Conservation (phyloP, 2,329 filamentous ascomycete species). For the Colletotrichum sp. region DNA sequence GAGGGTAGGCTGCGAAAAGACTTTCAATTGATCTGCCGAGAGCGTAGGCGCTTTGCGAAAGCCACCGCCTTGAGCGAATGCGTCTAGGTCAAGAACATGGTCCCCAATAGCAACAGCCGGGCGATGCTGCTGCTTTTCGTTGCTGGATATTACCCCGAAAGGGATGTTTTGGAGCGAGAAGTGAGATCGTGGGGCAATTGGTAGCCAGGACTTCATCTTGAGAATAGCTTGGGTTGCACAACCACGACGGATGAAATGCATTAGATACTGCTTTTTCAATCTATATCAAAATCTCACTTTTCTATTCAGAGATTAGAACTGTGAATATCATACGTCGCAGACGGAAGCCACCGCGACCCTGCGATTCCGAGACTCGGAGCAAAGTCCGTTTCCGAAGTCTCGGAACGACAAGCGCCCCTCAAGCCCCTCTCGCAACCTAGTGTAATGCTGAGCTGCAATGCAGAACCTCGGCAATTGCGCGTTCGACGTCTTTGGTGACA, state of each 20-base stretch:
- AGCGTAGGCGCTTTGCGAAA: conserved; percentile 3
- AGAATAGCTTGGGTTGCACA: not conserved
- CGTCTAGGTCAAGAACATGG: conserved; percentile 65
- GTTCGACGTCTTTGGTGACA: not conserved
- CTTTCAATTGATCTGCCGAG: not conserved
- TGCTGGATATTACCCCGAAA: conserved; percentile 74
- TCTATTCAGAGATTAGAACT: not conserved
- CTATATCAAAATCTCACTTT: not conserved
- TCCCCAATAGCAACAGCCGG: conserved; percentile 73
- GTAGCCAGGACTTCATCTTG: conserved; percentile 20
- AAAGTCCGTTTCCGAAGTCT: not conserved
- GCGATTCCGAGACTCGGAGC: not conserved
- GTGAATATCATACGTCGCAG: not conserved
- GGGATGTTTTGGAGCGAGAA: conserved; percentile 79
- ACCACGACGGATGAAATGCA: not conserved
- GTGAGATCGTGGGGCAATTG: conserved; percentile 21
- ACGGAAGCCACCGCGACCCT: not conserved
- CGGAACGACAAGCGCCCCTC: not conserved
- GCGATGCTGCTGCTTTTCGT: conserved; percentile 55
- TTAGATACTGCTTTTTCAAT: not conserved
- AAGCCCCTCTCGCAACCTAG: not conserved
- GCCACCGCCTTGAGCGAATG: conserved; percentile 16
- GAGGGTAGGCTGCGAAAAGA: conserved; percentile 55
- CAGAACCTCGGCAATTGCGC: not conserved
- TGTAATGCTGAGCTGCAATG: not conserved